Evolutionary conservation across 805 yeast species (phyloP), one percentile per base, ranked within the genome.

Genomic region (Wickerhamia fluorescens): DNA sequence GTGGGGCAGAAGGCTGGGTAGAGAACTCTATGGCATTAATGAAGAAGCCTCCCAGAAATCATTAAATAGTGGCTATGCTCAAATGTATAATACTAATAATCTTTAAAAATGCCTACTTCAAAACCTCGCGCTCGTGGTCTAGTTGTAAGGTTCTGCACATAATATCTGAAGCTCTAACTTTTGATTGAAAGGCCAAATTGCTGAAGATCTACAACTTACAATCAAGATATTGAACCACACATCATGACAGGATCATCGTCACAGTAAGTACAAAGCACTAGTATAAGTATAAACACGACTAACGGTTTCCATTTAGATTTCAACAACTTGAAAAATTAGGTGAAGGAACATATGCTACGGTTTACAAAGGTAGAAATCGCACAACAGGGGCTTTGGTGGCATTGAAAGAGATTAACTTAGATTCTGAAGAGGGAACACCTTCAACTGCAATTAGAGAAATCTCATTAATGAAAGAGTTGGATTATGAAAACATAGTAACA

Each of bases 281-380:
- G 10, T 19, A 16, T 10, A 6, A 8, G 14, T 27, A 20, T 24
- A 20, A 20, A 27, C 24, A 4, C 25, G 9, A 7, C 10, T 7
- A 10, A 8, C 7, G 9, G 7, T 8, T 33, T 33, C 24, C 33
- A 13, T 12, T 12, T 37, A 59, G 66, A 41, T 63, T 63, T 45
- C 68, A 63, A 41, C 69, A 63, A 54, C 71, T 84, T 31, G 95
- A 86, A 53, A 85, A 85, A 61, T 70, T 85, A 21, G 95, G 95
- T 23, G 95, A 85, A 59, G 95, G 95, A 27, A 85, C 98, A 1
- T 92, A 92, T 59, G 98, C 98, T 45, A 94, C 96, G n/a, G 98
- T 92, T 19, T 92, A 89, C 64, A 92, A 89, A 49, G 98, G 83
- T 23, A 74, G 86, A 49, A 92, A 84, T 54, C 74, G 84, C 38